Percentiles rank a stretch among this genome's conserved stretches.
These are phyloP conservation scores for Dioszegia aurantiaca DNA, from an alignment of 768 basidiomycete species.

Conservation along the genomic window DNA sequence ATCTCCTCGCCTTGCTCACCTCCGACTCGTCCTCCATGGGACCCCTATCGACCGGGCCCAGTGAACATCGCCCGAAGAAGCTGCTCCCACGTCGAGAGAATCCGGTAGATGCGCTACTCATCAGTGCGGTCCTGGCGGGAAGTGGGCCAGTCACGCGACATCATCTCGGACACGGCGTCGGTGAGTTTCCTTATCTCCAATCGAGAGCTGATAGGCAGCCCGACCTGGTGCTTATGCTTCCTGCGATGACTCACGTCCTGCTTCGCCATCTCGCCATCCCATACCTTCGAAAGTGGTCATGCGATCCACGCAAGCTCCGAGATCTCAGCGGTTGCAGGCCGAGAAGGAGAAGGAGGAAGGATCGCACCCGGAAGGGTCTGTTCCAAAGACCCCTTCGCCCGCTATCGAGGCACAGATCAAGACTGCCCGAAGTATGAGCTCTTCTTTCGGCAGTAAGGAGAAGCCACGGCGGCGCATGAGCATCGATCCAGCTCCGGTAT, in stretches of 20 bases:
- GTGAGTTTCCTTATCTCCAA: constrained; percentile 22
- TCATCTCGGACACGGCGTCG: constrained; percentile 47
- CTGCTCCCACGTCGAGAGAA: constrained; percentile 36
- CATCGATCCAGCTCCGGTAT: constrained; percentile 41
- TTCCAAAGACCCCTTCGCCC: too few species aligned
- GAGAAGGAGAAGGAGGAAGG: constrained; percentile 20
- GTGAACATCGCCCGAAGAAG: constrained; percentile 18
- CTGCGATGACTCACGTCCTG: constrained; percentile 46
- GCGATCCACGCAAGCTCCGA: constrained; percentile 42
- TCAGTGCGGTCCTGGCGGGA: constrained; percentile 48
- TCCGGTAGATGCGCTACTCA: constrained; percentile 47
- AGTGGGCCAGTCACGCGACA: constrained; percentile 46
- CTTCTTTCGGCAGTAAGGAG: constrained; percentile 14
- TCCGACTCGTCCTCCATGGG: constrained; percentile 55
- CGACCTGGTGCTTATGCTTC: constrained; percentile 48
- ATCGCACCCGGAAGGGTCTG: too few species aligned
- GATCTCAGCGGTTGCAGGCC: constrained; percentile 37
- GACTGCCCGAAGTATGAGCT: constrained; percentile 6
- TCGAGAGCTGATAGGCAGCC: constrained; percentile 20
- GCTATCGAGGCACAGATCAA: background rate
- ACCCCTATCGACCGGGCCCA: constrained; percentile 22
- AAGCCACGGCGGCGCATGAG: constrained; percentile 42
- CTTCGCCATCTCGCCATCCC: constrained; percentile 20
- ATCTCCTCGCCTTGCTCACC: constrained; percentile 67
- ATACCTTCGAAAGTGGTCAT: constrained; percentile 25